Base-by-base conservation (phyloP, 768 basidiomycete genomes). In the Tricholoma bakamatsutake region DNA sequence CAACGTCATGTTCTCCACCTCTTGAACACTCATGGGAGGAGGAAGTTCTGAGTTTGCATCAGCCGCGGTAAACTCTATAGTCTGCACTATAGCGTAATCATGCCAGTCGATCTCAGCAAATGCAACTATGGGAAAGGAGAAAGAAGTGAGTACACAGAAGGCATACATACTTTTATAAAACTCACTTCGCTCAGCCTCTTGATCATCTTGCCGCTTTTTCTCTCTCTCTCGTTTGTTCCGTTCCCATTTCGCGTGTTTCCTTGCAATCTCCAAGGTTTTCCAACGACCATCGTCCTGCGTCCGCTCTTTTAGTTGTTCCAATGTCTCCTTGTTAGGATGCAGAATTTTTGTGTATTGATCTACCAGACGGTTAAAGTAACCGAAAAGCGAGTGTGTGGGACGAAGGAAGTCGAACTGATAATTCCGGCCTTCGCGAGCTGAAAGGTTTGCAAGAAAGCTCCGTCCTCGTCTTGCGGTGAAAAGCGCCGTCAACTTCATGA, bases 31-130 rank as follows among this genome's bases (percentile, higher is more conserved):
- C 88, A 97, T 98, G 0, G 97, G 97, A n/a, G 91, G 86, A 10
- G 96, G 97, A 24, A 99, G 78, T 65, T 98, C 95, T 10, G 90
- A 84, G 39, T 85, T 84, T 54, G 91, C 85, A 67, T 99, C 97
- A 7, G 89, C 90, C 33, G 85, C 82, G 13, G 97, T 98, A 66
- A 98, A 99, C 66, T 99, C 97, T 63, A 97, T 94, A 17, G 94
- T 97, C 67, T 98, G 93, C 5, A 98, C 97, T 54, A 97, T 92
- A 39, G 94, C 93, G 73, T 97, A 98, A 67, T 98, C 97, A 65
- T 99, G 93, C 97, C 97, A 99, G 67, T 99, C 97, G 62, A 99
- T 98, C 67, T 95, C 92, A 43, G 93, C 92, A 66, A 97, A 95
- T 4, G 95, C 96, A 71, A 85, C 90, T 88, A 57, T 5, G 52